Base-by-base conservation (phyloP, 306 rosid genomes). In the Biancaea sappan region DNA sequence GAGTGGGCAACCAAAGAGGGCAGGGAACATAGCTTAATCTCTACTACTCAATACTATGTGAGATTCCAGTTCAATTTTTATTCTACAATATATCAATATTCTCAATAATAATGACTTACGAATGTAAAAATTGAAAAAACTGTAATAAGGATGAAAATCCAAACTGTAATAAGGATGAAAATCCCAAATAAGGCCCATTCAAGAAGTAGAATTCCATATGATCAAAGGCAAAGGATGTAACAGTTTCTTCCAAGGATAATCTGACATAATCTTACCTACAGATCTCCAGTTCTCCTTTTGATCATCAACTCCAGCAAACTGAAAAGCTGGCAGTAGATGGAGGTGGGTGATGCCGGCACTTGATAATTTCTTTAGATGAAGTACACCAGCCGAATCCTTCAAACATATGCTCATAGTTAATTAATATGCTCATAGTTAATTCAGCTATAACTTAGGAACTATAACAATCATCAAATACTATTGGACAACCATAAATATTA, bases 221-320 rank as follows among this genome's bases (percentile, higher is more conserved):
- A 53, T 59, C 32, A 44, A 12, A 82, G 32, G 32, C 69, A 58
- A 47, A 46, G 46, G 65, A 44, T 63, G 18, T 66, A 61, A 76
- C 2, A 46, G 15, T 66, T 66, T 57, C 66, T 53, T 69, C 57
- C 48, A 28, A 28, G 37, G 46, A 71, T 67, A 41, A 67, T 66
- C 63, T 28, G 37, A 70, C 43, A 57, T 46, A 80, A 63, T 41
- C 84, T 82, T 87, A 94, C 98, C 97, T 40, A 83, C 80, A 74
- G 41, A 78, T 75, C 82, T 88, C 97, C 97, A 94, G 72, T 87
- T 90, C 79, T 83, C 90, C 81, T 91, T 94, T 68, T 80, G 86
- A 81, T 94, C 98, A 80, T 86, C 97, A 76, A 94, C 95, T 37
- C 78, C 97, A 11, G 90, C 95, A 88, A 91, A 94, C 53, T 94